Evolutionary conservation across 148 eudicot genomes (phyloP).

Genomic region (Fagopyrum esculentum): DNA sequence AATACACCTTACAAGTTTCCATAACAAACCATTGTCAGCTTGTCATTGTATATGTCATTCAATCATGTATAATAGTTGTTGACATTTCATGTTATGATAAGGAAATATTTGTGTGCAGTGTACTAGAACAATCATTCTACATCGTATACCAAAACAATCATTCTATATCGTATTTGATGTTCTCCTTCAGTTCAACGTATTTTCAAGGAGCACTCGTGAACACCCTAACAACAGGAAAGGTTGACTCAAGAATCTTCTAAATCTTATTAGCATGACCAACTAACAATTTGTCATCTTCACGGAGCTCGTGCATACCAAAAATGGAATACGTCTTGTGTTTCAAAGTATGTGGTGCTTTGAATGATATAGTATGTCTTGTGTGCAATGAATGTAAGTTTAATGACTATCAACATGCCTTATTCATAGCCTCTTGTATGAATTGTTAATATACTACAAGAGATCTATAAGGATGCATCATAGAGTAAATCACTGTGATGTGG

Average conservation of each 20-base stretch:
- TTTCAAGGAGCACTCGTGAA: constrained; percentile 46
- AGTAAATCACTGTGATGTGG: no score
- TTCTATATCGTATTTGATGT: constrained; percentile 24
- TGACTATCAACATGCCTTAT: no score
- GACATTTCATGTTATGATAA: background rate
- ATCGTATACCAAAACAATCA: no score
- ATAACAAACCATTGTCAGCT: background rate
- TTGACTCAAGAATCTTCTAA: constrained; percentile 83
- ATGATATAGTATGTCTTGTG: no score
- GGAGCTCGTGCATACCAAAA: constrained; percentile 97
- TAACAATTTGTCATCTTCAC: constrained; percentile 96
- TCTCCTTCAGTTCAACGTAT: constrained; percentile 93
- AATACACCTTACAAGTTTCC: constrained; percentile 59
- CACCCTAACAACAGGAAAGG: constrained; percentile 37
- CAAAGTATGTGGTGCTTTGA: no score
- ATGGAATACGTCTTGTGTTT: constrained; percentile 24
- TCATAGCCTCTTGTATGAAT: no score
- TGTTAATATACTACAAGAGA: no score
- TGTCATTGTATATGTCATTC: background rate
- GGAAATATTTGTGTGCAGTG: constrained; percentile 73
- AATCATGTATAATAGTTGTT: no score
- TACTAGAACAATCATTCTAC: no score
- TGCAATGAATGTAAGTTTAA: no score
- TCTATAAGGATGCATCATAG: no score
- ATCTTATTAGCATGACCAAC: constrained; percentile 98